Evolutionary conservation across 2,329 filamentous ascomycete genomes (phyloP), one percentile per base, ranked within the genome.

Genomic region (Rhinocladiella mackenziei): DNA sequence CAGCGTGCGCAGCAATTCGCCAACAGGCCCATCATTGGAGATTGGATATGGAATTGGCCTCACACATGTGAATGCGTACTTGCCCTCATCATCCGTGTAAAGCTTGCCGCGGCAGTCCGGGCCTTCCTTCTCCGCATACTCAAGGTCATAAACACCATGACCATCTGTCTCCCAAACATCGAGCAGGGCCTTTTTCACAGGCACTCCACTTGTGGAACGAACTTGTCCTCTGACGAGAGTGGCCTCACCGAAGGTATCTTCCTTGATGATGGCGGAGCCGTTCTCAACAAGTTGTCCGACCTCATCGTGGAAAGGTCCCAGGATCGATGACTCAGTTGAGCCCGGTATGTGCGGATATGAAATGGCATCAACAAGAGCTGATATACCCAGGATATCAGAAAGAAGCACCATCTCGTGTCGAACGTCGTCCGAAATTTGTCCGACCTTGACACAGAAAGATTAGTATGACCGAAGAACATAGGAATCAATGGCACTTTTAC

Each of bases 1-100:
- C 56, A 80, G 68, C 1, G 72, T 57, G 26, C 65, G 65, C 52
- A 80, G 68, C 13, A 80, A 65, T 11, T 70, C 67, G 57, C 70
- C 74, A 18, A 74, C 73, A 22, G 76, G 75, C 9, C 43, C 43
- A 30, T 46, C 43, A 11, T 34, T 33, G 2, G 43, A 26, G 18
- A 46, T 46, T 15, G 43, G 43, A 15, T 46, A 46, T 14, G 26
- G 18, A 8, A 46, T 19, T 8, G 43, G 43, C 13, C 26, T 32
- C n/a, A 46, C 30, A 13, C 26, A 18, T 4, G 19, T 41, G 20
- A 46, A 42, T 6, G 14, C 17, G 20, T 23, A 46, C 11, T 14
- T 36, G 3, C 43, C 43, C 5, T 41, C 22, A 5, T 33, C 37
- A 15, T 35, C 43, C 4, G 37, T 25, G 14, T 40, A 28, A 5